phyloP scores from a whole-genome alignment of 164 flowering plant species.

The Santalum album region DNA sequence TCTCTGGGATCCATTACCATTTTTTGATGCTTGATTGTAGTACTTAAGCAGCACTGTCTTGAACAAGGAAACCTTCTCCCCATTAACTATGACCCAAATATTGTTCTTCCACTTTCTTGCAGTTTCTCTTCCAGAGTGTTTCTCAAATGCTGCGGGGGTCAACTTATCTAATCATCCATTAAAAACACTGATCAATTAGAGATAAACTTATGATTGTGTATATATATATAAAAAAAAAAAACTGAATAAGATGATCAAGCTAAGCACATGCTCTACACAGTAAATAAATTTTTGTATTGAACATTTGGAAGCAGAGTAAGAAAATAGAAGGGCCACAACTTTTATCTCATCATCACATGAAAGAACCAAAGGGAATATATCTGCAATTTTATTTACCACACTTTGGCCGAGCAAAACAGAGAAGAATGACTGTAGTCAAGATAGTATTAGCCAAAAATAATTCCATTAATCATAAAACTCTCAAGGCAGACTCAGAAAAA shows the following conservation, averaged over 20 bases:
- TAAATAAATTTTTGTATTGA: too few species aligned
- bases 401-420: too few species aligned
- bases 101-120: constrained; percentile 83
- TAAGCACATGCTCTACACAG: not conserved
- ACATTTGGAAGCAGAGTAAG: too few species aligned
- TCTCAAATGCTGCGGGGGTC: constrained; percentile 89
- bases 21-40: constrained; percentile 49
- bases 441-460: too few species aligned
- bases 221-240: not conserved
- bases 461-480: too few species aligned
- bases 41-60: constrained; percentile 74
- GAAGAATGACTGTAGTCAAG: too few species aligned
- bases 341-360: too few species aligned
- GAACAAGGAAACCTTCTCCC: constrained; percentile 68
- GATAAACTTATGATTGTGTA: not conserved
- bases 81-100: constrained; percentile 70
- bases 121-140: constrained; percentile 82
- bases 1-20: constrained; percentile 39
- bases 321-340: too few species aligned
- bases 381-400: too few species aligned
- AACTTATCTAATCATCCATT: constrained; percentile 44
- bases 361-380: too few species aligned
- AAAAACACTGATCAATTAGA: constrained; percentile 7
- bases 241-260: not conserved
- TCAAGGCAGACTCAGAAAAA: too few species aligned